A percentile compares a stretch with the other conserved stretches of the same genome.
phyloP scores from a whole-genome alignment of 306 rosid species.

The Ochetophila trinervis region DNA sequence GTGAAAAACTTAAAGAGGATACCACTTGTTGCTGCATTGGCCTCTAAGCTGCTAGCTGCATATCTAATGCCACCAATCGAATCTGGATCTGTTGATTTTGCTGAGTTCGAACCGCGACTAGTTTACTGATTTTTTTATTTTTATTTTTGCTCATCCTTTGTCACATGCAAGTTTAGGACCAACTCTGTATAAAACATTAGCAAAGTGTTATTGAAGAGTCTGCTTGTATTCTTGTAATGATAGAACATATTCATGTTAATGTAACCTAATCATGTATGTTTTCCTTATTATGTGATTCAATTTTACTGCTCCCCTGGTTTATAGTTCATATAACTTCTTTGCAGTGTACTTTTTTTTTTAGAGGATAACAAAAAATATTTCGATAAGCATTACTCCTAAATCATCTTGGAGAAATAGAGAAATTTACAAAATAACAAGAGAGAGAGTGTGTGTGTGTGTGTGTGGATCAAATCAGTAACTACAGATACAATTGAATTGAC shows the following conservation, averaged over 20 bases:
- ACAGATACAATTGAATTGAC: not conserved
- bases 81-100: conserved; percentile 90
- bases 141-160: no score
- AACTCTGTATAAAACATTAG: not conserved
- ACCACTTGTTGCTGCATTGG: conserved; percentile 77
- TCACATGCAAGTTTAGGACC: no score
- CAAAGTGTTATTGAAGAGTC: conserved; percentile 5
- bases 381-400: not conserved
- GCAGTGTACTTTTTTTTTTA: not conserved
- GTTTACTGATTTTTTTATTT: conserved; percentile 58
- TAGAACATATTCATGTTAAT: not conserved
- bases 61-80: conserved; percentile 93
- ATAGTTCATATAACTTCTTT: not conserved
- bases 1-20: conserved; percentile 95
- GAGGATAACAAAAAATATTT: no score
- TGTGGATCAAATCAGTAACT: not conserved
- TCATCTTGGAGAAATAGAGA: no score
- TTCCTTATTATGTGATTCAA: not conserved
- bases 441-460: no score
- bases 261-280: not conserved
- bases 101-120: conserved; percentile 79
- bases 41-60: conserved; percentile 76
- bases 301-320: not conserved
- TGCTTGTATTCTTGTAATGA: conserved; percentile 7
- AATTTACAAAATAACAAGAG: no score